Conservation (phyloP, 768 basidiomycete genomes). For the Trametes villosa region DNA sequence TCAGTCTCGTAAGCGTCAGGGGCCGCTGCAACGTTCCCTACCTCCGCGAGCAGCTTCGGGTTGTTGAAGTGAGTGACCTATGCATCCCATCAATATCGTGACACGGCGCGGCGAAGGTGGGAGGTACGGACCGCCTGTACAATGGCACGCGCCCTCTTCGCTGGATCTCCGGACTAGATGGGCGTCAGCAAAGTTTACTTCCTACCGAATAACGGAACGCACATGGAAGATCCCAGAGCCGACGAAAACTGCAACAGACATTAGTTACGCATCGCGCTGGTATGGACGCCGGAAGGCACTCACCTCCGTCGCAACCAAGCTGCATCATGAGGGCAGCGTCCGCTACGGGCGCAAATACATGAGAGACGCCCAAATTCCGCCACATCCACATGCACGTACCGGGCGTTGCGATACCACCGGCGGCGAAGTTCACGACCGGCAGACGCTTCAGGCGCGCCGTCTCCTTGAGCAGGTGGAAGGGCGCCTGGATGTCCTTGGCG, state of each 20-base stretch:
- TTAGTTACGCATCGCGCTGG: slow-evolving; percentile 1
- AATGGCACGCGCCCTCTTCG: slow-evolving; percentile 91
- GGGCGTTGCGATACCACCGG: slow-evolving; percentile 91
- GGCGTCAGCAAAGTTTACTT: background rate
- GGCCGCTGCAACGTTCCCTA: slow-evolving; percentile 34
- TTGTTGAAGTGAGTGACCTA: slow-evolving; percentile 96
- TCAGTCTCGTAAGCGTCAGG: slow-evolving; percentile 6
- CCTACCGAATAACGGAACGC: slow-evolving; percentile 33
- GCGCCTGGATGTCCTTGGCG: slow-evolving; percentile 91
- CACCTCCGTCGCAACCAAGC: slow-evolving; percentile 94
- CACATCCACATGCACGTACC: slow-evolving; percentile 48
- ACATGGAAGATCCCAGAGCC: slow-evolving; percentile 97
- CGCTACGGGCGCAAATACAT: slow-evolving; percentile 46
- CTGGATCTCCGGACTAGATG: slow-evolving; percentile 84
- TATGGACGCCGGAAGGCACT: slow-evolving; percentile 32
- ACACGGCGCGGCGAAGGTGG: background rate
- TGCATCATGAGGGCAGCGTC: slow-evolving; percentile 99
- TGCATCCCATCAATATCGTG: background rate
- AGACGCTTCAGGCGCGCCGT: slow-evolving; percentile 91
- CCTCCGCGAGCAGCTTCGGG: slow-evolving; percentile 88
- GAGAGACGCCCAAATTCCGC: background rate
- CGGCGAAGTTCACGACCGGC: slow-evolving; percentile 97
- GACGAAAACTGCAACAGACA: slow-evolving; percentile 75
- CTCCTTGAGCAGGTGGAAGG: slow-evolving; percentile 95
- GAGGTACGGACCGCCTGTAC: slow-evolving; percentile 79